These are phyloP conservation scores for Acaromyces ingoldii DNA, from an alignment of 1,284 basidiomycete species.

Conservation along the genomic window DNA sequence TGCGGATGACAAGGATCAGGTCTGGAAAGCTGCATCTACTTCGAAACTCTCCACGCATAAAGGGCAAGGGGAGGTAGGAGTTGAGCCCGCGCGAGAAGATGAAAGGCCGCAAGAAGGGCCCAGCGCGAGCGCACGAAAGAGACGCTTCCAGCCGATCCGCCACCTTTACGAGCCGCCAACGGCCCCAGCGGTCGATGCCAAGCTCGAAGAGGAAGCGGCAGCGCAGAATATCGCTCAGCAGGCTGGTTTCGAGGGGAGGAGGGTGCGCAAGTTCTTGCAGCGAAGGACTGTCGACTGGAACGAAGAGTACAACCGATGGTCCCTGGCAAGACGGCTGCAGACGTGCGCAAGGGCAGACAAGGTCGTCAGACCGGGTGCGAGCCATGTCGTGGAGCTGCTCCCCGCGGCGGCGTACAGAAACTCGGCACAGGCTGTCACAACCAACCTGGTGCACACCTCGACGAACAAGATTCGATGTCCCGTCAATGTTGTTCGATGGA, in stretches of 20 bases:
- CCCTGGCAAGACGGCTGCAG: constrained; percentile 60
- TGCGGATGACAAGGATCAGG: too few species aligned
- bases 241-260: constrained; percentile 60
- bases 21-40: too few species aligned
- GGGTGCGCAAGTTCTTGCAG: constrained; percentile 81
- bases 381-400: constrained; percentile 62
- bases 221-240: constrained; percentile 56
- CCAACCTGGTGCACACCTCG: constrained; percentile 93
- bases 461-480: constrained; percentile 98
- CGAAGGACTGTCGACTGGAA: constrained; percentile 90
- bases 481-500: constrained; percentile 93
- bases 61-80: too few species aligned
- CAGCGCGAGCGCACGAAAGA: too few species aligned
- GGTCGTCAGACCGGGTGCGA: constrained; percentile 6
- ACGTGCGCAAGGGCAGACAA: constrained; percentile 4
- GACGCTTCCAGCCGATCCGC: constrained; percentile 2
- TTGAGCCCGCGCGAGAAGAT: too few species aligned
- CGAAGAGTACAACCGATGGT: constrained; percentile 76
- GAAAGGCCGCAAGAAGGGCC: too few species aligned
- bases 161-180: constrained; percentile 60
- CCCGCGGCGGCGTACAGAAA: constrained; percentile 86
- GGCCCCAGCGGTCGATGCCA: constrained; percentile 68
- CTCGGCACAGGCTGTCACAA: constrained; percentile 82
- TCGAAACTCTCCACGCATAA: too few species aligned
- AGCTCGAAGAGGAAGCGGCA: constrained; percentile 70